Conservation (phyloP, 768 basidiomycete genomes). For the Lentinula lateritia region DNA sequence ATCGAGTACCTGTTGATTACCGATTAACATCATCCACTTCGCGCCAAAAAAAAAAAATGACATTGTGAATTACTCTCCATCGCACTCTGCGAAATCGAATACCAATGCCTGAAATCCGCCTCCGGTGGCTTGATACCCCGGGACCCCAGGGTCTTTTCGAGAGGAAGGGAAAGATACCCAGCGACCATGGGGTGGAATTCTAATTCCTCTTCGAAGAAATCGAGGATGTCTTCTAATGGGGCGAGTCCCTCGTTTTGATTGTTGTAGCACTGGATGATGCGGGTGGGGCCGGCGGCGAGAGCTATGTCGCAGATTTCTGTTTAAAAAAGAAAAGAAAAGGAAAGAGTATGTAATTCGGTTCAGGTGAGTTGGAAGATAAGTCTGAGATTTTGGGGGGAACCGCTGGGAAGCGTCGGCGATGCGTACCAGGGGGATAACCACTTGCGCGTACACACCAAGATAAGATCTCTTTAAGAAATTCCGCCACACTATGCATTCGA, state of each 20-base stretch:
- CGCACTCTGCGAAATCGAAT: not conserved
- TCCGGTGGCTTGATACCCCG: constrained; percentile 7
- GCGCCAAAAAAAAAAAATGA: not conserved
- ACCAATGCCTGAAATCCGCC: constrained; percentile 1
- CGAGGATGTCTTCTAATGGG: not conserved
- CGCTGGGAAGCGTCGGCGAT: too few relatives aligned
- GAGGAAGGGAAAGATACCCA: not conserved
- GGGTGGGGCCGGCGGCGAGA: constrained; percentile 4
- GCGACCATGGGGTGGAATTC: not conserved
- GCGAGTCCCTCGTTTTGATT: not conserved
- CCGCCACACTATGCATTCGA: constrained; percentile 7
- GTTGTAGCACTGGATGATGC: not conserved
- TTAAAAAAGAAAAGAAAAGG: not conserved
- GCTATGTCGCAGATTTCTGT: constrained; percentile 1
- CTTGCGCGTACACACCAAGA: not conserved
- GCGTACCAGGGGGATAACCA: constrained; percentile 1
- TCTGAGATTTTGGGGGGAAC: too few relatives aligned
- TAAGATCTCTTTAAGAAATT: constrained; percentile 7
- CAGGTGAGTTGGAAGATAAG: too few relatives aligned
- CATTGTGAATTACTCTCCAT: constrained; percentile 2
- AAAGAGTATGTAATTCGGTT: too few relatives aligned
- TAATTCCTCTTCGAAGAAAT: constrained; percentile 1
- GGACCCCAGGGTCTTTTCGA: not conserved
- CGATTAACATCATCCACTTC: too few relatives aligned
- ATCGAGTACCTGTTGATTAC: constrained; percentile 7